These are phyloP conservation scores for Pleurotus djamor DNA, from an alignment of 768 basidiomycete species.

Conservation along the genomic window DNA sequence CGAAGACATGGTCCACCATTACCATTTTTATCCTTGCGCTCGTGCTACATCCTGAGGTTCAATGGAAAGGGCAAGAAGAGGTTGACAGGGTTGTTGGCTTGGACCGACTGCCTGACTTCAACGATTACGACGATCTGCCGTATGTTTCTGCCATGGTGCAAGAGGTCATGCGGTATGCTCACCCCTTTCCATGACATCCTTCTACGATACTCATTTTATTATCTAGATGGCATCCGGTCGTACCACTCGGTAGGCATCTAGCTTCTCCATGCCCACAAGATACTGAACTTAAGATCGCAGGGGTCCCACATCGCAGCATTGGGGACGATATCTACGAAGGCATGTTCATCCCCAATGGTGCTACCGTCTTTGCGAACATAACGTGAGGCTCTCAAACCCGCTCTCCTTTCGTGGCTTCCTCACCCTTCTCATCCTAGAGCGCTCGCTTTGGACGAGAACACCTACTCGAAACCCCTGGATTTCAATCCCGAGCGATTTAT, in stretches of 20 bases:
- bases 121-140: conserved; percentile 16
- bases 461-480: not conserved
- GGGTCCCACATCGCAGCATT: conserved; percentile 24
- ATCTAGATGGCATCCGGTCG: conserved; percentile 12
- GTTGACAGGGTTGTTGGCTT: conserved; percentile 22
- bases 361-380: conserved; percentile 30
- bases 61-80: conserved; percentile 21
- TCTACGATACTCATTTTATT: not conserved
- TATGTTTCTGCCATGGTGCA: conserved; percentile 38
- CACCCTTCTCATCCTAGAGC: not conserved
- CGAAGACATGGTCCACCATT: not conserved
- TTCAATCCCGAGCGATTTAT: conserved; percentile 2
- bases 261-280: not conserved
- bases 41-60: conserved; percentile 17
- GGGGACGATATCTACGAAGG: conserved; percentile 29
- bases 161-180: conserved; percentile 42
- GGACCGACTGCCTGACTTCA: conserved; percentile 18
- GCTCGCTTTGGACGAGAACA: conserved; percentile 15
- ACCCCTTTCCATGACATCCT: not conserved
- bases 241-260: conserved; percentile 7
- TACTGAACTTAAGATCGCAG: conserved; percentile 8
- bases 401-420: not conserved
- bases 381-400: conserved; percentile 17
- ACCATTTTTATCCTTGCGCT: not conserved
- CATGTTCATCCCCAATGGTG: conserved; percentile 30